Percentiles rank a stretch among this genome's conserved stretches.
These are phyloP conservation scores for Soucietia sequanensis DNA, from an alignment of 805 yeast species.

Conservation along the genomic window DNA sequence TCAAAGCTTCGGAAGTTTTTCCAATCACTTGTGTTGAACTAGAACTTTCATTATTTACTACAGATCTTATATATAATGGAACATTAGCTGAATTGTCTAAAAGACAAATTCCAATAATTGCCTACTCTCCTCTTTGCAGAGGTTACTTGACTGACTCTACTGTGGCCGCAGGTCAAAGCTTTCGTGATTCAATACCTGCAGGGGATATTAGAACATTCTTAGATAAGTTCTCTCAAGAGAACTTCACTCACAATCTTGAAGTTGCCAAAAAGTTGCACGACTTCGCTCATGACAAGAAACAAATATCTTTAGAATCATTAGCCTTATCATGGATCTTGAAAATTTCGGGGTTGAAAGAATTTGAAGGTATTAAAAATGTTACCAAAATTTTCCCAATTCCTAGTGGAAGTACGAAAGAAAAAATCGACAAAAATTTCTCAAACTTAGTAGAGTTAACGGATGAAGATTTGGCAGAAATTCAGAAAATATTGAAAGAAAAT, in stretches of 20 bases:
- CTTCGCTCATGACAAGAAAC: conserved; percentile 46
- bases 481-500: conserved; percentile 40
- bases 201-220: conserved; percentile 53
- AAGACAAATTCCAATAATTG: conserved; percentile 62
- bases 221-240: conserved; percentile 62
- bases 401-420: conserved; percentile 58
- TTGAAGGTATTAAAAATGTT: conserved; percentile 37
- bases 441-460: conserved; percentile 47
- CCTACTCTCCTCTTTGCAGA: conserved; percentile 81
- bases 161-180: conserved; percentile 32
- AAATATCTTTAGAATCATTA: conserved; percentile 57
- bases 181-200: conserved; percentile 45
- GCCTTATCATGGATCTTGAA: conserved; percentile 49
- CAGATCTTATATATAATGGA: conserved; percentile 62
- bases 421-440: conserved; percentile 60
- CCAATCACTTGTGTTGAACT: conserved; percentile 72
- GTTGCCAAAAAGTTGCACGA: conserved; percentile 51
- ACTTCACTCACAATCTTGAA: conserved; percentile 50
- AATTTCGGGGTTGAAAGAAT: conserved; percentile 61
- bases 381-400: conserved; percentile 78
- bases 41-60: conserved; percentile 72
- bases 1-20: conserved; percentile 52
- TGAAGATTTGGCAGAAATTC: conserved; percentile 54
- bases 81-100: conserved; percentile 58
- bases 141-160: conserved; percentile 72